These are phyloP conservation scores for Kodamaea plutei DNA, from an alignment of 1,139 yeast species.

Conservation along the genomic window DNA sequence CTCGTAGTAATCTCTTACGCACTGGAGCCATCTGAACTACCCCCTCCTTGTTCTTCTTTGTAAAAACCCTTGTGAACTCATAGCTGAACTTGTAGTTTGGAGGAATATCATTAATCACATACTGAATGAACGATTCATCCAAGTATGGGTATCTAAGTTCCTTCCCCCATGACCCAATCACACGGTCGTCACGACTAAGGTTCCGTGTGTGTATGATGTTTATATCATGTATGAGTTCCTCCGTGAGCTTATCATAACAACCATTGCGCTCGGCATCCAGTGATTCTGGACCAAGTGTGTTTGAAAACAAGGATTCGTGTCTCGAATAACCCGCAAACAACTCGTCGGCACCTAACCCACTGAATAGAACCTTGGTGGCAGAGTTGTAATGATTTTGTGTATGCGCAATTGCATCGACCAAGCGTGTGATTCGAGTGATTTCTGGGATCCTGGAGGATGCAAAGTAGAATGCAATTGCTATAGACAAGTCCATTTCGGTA, in stretches of 20 bases:
- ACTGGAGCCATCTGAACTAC: constrained; percentile 26
- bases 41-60: constrained; percentile 26
- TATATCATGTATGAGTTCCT: constrained; percentile 67
- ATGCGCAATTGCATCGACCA: not conserved
- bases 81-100: constrained; percentile 46
- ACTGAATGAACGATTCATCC: constrained; percentile 57
- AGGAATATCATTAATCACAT: constrained; percentile 46
- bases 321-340: constrained; percentile 88
- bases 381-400: constrained; percentile 35
- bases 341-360: constrained; percentile 98
- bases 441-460: constrained; percentile 37
- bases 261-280: constrained; percentile 14
- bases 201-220: constrained; percentile 72
- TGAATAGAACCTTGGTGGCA: constrained; percentile 64
- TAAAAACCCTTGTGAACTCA: constrained; percentile 27
- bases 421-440: constrained; percentile 4
- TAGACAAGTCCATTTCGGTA: constrained; percentile 93
- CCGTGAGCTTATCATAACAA: constrained; percentile 22
- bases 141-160: constrained; percentile 88
- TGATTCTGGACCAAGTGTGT: constrained; percentile 13
- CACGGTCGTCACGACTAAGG: constrained; percentile 88
- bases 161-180: constrained; percentile 79
- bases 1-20: constrained; percentile 63
- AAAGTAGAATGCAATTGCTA: constrained; percentile 91
- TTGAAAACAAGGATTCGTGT: constrained; percentile 51